Evolutionary conservation across 163 green algal genomes (phyloP).

Genomic region (Chloroidium sp.): DNA sequence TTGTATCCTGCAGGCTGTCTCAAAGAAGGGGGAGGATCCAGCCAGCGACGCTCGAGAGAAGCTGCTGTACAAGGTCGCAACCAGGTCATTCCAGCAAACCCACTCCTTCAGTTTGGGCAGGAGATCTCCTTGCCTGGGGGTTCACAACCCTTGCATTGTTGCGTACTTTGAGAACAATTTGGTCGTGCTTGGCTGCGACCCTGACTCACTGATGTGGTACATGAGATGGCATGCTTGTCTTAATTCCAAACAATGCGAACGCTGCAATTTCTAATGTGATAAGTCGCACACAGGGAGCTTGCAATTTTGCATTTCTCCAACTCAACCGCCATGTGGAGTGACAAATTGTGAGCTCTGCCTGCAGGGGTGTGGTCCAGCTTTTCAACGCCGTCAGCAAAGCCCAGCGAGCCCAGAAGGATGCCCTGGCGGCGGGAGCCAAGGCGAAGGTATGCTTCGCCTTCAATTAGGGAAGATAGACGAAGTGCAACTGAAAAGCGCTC

Average conservation of each 20-base stretch:
- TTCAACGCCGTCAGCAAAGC: slow-evolving; percentile 82
- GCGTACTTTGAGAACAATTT: no score
- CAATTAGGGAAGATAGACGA: no score
- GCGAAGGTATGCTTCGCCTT: neutral
- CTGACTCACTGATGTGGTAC: no score
- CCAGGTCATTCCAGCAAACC: slow-evolving; percentile 13
- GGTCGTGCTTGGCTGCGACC: no score
- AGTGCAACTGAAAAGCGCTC: no score
- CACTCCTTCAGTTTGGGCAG: neutral
- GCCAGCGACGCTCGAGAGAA: slow-evolving; percentile 55
- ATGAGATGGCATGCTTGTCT: no score
- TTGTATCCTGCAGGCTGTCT: slow-evolving; percentile 21
- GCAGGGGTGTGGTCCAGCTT: slow-evolving; percentile 71
- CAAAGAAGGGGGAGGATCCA: slow-evolving; percentile 56
- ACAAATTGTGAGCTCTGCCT: neutral
- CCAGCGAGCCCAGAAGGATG: slow-evolving; percentile 35
- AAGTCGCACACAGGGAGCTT: no score
- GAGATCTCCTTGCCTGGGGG: no score
- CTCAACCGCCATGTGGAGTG: neutral
- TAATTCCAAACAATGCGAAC: no score
- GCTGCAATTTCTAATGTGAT: no score
- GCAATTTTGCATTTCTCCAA: neutral
- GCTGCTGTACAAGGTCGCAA: slow-evolving; percentile 52
- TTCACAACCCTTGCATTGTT: no score
- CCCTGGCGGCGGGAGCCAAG: slow-evolving; percentile 4